A percentile compares a stretch with the other conserved stretches of the same genome.
phyloP scores from a whole-genome alignment of 225 moss, liverwort and hornwort genomes.

The Pleurozium schreberi region DNA sequence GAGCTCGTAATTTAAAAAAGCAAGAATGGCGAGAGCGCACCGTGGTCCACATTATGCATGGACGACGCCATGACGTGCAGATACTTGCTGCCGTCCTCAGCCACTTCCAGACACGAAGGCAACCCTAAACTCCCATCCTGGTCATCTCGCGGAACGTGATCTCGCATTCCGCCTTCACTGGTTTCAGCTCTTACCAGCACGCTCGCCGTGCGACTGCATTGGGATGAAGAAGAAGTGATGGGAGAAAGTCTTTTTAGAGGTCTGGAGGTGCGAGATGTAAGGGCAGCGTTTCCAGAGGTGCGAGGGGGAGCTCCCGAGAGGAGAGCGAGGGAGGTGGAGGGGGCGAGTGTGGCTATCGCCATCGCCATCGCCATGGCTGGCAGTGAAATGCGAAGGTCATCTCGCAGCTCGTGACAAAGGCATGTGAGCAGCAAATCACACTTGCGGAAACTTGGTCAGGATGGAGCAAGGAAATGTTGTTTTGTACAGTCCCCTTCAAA shows the following conservation, averaged over 20 bases:
- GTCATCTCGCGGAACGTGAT: not conserved
- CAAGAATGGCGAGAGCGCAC: not conserved
- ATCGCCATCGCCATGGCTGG: not conserved
- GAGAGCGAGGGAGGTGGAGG: not conserved
- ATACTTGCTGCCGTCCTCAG: slow-evolving; percentile 21
- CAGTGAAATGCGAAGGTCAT: not conserved
- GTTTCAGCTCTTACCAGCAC: not conserved
- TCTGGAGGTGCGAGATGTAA: not conserved
- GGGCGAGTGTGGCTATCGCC: not conserved
- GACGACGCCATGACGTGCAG: slow-evolving; percentile 45
- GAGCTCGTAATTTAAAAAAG: no score
- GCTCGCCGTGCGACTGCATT: not conserved
- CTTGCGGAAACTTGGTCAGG: no score
- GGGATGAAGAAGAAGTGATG: not conserved
- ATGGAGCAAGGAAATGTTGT: no score
- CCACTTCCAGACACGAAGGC: slow-evolving; percentile 22
- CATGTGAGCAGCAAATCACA: not conserved
- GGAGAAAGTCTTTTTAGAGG: no score
- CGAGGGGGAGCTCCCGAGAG: not conserved
- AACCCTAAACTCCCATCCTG: not conserved
- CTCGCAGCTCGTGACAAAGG: not conserved
- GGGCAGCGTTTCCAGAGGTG: not conserved
- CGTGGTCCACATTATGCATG: slow-evolving; percentile 43
- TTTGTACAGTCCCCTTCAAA: no score
- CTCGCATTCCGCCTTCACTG: not conserved